phyloP scores from a whole-genome alignment of 73 alveolate species.

The Breviolum minutum region DNA sequence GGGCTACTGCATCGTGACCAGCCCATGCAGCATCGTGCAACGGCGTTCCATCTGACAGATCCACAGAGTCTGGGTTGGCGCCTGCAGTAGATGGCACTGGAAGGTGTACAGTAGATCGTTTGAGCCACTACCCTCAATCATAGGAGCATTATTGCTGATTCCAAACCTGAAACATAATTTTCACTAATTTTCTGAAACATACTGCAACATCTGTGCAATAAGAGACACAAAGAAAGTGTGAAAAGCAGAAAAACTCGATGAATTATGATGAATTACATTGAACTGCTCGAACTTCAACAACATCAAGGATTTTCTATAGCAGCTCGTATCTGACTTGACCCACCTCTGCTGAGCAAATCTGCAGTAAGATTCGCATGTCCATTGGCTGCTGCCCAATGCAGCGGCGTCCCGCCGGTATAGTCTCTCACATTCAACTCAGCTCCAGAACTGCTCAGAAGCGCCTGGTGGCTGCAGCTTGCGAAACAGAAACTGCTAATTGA shows the following conservation, averaged over 20 bases:
- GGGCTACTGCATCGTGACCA: slow-evolving; percentile 19
- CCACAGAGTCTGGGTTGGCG: slow-evolving; percentile 1
- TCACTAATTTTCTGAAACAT: too few relatives aligned
- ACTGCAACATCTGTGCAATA: too few relatives aligned
- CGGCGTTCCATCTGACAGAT: not conserved
- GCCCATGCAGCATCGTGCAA: slow-evolving; percentile 71
- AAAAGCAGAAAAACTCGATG: too few relatives aligned
- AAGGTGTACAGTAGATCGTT: not conserved
- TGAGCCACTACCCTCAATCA: too few relatives aligned
- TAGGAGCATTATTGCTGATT: too few relatives aligned
- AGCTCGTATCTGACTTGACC: not conserved
- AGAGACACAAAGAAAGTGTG: too few relatives aligned
- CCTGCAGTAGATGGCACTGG: not conserved
- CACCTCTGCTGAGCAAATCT: not conserved
- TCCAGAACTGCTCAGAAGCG: not conserved
- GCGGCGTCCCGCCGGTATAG: not conserved
- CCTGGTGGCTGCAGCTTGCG: not conserved
- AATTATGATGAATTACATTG: too few relatives aligned
- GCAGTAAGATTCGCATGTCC: not conserved
- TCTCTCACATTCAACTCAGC: not conserved
- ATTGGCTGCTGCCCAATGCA: slow-evolving; percentile 60
- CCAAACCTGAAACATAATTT: too few relatives aligned
- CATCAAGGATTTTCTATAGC: too few relatives aligned
- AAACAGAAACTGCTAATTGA: too few relatives aligned
- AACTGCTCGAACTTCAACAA: too few relatives aligned